Evolutionary conservation across 345 rosid genomes (phyloP), one percentile per base, ranked within the genome.

Genomic region (Corymbia maculata): DNA sequence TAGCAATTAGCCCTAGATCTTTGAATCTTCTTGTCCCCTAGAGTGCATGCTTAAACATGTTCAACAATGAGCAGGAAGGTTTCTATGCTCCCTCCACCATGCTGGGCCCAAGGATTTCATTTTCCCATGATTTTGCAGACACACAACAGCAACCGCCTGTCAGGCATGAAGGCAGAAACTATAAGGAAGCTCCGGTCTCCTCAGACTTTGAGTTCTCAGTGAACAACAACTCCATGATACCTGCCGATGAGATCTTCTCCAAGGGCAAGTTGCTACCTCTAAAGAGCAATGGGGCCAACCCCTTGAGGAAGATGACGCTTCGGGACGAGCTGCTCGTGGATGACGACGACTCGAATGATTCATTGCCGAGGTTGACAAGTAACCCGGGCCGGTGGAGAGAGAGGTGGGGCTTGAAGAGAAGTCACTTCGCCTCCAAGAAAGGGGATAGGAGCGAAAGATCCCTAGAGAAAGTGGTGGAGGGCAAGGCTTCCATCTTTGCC

Each of bases 91-190:
- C 92, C 84, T 89, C 89, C 30, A 88, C 53, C 89, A 49, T 80
- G 44, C 14, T 94, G 93, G 95, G 96, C 89, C 98, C 98, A 68
- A 96, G 99, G 90, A 97, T 97, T 93, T 97, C 99, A n/a, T 97
- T 97, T 91, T 97, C 99, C 52, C 95, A 89, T 79, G 98, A 95
- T 86, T 95, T 97, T 79, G 97, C 90, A 44, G 95, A 95, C 88
- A 52, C 93, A 30, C 89, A 93, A 85, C 91, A 92, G 22, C 88
- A 87, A 22, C 84, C 51, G 17, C 47, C 87, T 45, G 28, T 84
- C 88, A 92, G 89, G 88, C 89, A 85, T 15, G 94, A 92, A 64
- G 85, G 49, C 26, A 89, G 88, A 86, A 93, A 89, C 75, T 95
- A 96, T 85, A 96, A 93, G 84, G 99, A 97, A 91, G 98, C 96